phyloP scores from a whole-genome alignment of 2,329 filamentous ascomycete genomes.

The Fusarium albosuccineum region DNA sequence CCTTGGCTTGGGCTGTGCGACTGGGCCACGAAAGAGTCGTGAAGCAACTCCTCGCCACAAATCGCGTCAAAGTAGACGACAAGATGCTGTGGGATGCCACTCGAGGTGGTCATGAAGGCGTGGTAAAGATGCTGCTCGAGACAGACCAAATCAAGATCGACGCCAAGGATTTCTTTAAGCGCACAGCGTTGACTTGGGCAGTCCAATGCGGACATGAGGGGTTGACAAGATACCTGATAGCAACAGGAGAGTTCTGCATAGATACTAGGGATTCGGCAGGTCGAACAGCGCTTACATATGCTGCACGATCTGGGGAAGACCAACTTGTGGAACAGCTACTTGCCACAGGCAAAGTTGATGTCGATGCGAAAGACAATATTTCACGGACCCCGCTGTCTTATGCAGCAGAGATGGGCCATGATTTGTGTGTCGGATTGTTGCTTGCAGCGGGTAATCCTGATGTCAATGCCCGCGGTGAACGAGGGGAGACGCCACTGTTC shows the following conservation, averaged over 20 bases:
- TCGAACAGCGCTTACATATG: neutral
- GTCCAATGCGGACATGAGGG: neutral
- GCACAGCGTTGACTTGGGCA: neutral
- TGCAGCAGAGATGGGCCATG: neutral
- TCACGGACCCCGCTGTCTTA: neutral
- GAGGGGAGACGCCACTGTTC: neutral
- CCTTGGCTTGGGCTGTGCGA: neutral
- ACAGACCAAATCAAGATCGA: neutral
- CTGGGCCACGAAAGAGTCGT: neutral
- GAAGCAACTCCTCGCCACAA: neutral
- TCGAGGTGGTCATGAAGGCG: neutral
- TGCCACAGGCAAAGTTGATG: neutral
- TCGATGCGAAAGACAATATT: neutral
- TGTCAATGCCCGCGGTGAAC: neutral
- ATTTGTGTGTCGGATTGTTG: neutral
- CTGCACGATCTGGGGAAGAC: neutral
- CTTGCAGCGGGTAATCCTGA: neutral
- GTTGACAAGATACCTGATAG: neutral
- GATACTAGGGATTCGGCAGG: neutral
- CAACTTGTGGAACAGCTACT: neutral
- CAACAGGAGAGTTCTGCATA: neutral
- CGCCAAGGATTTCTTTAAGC: neutral
- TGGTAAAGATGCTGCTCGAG: neutral
- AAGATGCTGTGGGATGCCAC: conserved; percentile 1
- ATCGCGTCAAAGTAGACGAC: neutral